Evolutionary conservation across 257 asterid genomes (phyloP).

Genomic region (Salvia hispanica): DNA sequence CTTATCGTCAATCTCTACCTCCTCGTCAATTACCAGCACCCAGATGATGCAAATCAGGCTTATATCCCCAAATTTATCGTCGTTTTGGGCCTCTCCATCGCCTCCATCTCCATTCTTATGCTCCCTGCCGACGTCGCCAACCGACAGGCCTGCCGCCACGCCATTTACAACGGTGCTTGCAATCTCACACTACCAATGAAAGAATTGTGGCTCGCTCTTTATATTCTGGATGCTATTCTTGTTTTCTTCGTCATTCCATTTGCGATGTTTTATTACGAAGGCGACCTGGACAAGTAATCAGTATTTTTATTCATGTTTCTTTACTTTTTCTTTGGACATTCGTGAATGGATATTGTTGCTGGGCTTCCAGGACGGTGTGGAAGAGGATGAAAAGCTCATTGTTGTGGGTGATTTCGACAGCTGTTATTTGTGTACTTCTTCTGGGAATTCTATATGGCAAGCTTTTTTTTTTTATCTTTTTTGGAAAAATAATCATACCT

Average conservation of each 20-base stretch:
- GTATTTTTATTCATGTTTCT: neutral
- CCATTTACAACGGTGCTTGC: slow-evolving; percentile 90
- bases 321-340: neutral
- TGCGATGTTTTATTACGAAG: slow-evolving; percentile 23
- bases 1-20: slow-evolving; percentile 77
- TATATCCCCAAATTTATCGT: slow-evolving; percentile 88
- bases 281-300: slow-evolving; percentile 55
- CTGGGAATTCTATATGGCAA: slow-evolving; percentile 87
- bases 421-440: slow-evolving; percentile 68
- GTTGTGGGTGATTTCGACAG: slow-evolving; percentile 74
- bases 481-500: slow-evolving; percentile 87
- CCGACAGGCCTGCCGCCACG: slow-evolving; percentile 84
- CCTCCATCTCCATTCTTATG: slow-evolving; percentile 89
- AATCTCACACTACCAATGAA: slow-evolving; percentile 86
- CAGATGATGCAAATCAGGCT: slow-evolving; percentile 86
- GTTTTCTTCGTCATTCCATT: slow-evolving; percentile 23
- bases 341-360: slow-evolving; percentile 10
- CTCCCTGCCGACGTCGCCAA: slow-evolving; percentile 92
- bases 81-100: slow-evolving; percentile 84
- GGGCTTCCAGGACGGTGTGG: slow-evolving; percentile 57
- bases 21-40: slow-evolving; percentile 83
- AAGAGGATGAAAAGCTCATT: slow-evolving; percentile 78
- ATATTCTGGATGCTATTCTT: slow-evolving; percentile 66
- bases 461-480: slow-evolving; percentile 33
- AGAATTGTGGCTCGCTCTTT: slow-evolving; percentile 80